phyloP scores from a whole-genome alignment of 169 alveolate genomes.

The Perkinsus marinus region DNA sequence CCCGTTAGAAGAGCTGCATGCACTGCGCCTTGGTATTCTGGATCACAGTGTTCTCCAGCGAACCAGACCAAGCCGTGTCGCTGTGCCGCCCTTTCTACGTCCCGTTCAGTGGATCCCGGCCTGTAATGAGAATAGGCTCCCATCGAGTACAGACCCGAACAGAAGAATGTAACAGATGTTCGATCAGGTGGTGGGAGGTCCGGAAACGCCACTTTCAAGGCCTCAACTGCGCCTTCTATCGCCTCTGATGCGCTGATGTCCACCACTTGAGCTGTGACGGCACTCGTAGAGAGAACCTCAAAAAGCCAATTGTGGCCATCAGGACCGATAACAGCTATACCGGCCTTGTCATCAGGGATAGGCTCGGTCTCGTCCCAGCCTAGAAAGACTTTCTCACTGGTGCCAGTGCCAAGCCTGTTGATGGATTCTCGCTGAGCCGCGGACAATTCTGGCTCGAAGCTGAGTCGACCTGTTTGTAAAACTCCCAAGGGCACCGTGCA shows the following conservation, averaged over 20 bases:
- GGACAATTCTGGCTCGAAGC: not conserved
- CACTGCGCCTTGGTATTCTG: not conserved
- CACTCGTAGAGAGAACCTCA: not conserved
- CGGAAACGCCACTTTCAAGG: not conserved
- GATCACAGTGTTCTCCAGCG: not conserved
- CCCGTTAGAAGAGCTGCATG: not conserved
- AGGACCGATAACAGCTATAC: not conserved
- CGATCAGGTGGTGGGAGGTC: not conserved
- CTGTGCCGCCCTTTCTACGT: not conserved
- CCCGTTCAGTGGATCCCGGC: not conserved
- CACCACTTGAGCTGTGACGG: not conserved
- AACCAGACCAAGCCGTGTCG: not conserved
- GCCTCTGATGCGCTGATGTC: not conserved
- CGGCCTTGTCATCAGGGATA: not conserved
- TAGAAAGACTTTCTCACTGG: not conserved
- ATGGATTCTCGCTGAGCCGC: not conserved
- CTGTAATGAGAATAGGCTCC: not conserved
- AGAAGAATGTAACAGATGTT: not conserved
- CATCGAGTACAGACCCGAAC: not conserved
- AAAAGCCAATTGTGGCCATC: not conserved
- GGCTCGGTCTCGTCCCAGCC: not conserved
- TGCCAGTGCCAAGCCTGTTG: not conserved
- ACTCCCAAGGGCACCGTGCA: not conserved
- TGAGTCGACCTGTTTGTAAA: not conserved
- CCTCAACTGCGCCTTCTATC: not conserved